Conservation (phyloP, 1,284 basidiomycete species). For the Ceratobasidium sp. region DNA sequence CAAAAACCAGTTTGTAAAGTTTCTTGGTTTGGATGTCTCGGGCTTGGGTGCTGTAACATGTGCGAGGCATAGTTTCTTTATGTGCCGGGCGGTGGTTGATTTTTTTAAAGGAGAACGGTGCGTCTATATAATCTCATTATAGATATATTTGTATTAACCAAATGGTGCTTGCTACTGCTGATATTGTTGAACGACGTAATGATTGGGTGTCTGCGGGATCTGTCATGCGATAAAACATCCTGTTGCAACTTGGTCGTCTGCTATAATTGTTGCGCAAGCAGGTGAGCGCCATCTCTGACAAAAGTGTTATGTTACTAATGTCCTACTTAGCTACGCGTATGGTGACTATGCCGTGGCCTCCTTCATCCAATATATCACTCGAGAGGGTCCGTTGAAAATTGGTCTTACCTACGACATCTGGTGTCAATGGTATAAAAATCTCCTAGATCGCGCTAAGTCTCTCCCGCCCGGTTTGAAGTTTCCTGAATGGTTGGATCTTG, state of each 20-base stretch:
- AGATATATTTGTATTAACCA: too few species aligned
- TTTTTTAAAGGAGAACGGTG: not conserved
- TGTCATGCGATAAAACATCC: too few species aligned
- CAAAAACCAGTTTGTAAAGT: not conserved
- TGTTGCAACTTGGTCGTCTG: too few species aligned
- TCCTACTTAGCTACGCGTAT: not conserved
- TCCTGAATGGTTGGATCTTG: not conserved
- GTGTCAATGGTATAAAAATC: slow-evolving; percentile 1
- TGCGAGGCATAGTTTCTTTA: not conserved
- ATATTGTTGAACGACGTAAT: not conserved
- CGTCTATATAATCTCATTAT: not conserved
- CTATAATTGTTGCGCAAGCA: too few species aligned
- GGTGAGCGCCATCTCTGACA: too few species aligned
- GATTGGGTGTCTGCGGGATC: not conserved
- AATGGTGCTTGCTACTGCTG: not conserved
- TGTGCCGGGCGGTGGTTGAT: not conserved
- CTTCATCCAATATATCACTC: not conserved
- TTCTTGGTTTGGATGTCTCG: not conserved
- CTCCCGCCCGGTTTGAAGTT: not conserved
- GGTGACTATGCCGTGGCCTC: slow-evolving; percentile 2
- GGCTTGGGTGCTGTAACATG: not conserved
- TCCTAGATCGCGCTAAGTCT: not conserved
- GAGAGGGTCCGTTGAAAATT: not conserved
- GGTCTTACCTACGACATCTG: slow-evolving; percentile 16
- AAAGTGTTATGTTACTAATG: too few species aligned